Conservation (phyloP, 495 filamentous ascomycete species). For the Penicillium herquei region DNA sequence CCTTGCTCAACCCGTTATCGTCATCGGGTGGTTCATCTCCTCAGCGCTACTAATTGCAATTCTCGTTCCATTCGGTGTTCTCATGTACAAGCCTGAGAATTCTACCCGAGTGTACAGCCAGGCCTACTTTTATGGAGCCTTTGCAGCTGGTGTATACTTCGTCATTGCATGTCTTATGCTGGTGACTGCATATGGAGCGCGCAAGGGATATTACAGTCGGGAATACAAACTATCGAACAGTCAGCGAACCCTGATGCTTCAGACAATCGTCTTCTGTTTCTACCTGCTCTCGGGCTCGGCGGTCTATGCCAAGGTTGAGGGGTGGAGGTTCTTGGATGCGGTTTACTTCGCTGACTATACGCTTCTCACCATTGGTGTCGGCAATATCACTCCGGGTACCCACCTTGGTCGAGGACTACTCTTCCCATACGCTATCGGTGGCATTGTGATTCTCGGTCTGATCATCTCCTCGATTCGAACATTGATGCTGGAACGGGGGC, state of each 20-base stretch:
- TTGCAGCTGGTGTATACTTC: conserved; percentile 74
- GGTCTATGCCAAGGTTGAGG: conserved; percentile 69
- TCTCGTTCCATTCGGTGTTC: conserved; percentile 43
- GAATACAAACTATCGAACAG: conserved; percentile 70
- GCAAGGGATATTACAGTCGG: conserved; percentile 59
- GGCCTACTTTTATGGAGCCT: conserved; percentile 78
- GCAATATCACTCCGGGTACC: conserved; percentile 62
- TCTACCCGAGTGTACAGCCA: conserved; percentile 44
- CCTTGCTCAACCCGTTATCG: conserved; percentile 64
- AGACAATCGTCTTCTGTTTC: conserved; percentile 74
- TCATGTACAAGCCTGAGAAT: conserved; percentile 21
- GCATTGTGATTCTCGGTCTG: conserved; percentile 79
- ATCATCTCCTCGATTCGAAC: conserved; percentile 80
- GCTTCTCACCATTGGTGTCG: conserved; percentile 79
- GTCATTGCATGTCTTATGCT: conserved; percentile 69
- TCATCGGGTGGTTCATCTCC: conserved; percentile 64
- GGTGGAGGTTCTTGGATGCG: conserved; percentile 74
- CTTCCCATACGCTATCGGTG: conserved; percentile 77
- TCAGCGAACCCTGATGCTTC: conserved; percentile 84
- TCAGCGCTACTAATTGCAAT: conserved; percentile 63
- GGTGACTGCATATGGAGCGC: conserved; percentile 66
- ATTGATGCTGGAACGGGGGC: conserved; percentile 75
- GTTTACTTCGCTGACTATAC: conserved; percentile 86
- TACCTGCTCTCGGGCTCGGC: conserved; percentile 74
- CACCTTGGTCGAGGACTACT: conserved; percentile 64